Base-by-base conservation (phyloP, 1,284 basidiomycete genomes). In the Rhodotorula sp. region DNA sequence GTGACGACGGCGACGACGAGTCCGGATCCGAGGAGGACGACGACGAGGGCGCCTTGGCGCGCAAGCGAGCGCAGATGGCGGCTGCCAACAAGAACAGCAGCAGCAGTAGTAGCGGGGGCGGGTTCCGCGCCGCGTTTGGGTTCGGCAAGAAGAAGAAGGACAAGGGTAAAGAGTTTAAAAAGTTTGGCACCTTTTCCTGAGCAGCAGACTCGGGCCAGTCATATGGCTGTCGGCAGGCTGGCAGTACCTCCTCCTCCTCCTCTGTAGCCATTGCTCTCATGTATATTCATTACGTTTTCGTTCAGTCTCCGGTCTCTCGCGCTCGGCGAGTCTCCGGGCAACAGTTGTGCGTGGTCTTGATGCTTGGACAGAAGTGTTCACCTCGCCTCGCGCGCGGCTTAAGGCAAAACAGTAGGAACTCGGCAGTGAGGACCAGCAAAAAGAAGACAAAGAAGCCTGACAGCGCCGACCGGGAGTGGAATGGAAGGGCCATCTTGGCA, bases 401-500 rank as follows among this genome's bases (percentile, higher is more conserved):
- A 43, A 49, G 31, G 57, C 10, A 18, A 34, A 54, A 15, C 38
- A 60, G 38, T 52, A 55, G n/a, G n/a, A n/a, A n/a, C n/a, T n/a
- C 28, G 28, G 28, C 28, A 28, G 28, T 28, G 28, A 28, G 28
- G 28, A 49, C 10, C 6, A 21, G 28, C 50, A 64, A 65, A 56
- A 62, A 45, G 6, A 48, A 50, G 26, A 26, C 62, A 31, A 8
- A 38, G 62, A 62, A 61, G 70, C 70, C 70, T 60, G 70, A 71
- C 70, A 71, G 70, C 70, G 66, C 70, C 70, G 59, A 67, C 63
- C 70, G 34, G 45, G 60, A 71, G 70, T 71, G 66, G 60, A 61
- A 50, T 67, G 70, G 60, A 62, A 65, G 70, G 70, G 70, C 70
- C 70, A 71, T 71, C 70, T 63, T 63, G 70, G 66, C 63, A 48